Conservation (phyloP, 352 stramenopile genomes). For the Thraustotheca clavata region DNA sequence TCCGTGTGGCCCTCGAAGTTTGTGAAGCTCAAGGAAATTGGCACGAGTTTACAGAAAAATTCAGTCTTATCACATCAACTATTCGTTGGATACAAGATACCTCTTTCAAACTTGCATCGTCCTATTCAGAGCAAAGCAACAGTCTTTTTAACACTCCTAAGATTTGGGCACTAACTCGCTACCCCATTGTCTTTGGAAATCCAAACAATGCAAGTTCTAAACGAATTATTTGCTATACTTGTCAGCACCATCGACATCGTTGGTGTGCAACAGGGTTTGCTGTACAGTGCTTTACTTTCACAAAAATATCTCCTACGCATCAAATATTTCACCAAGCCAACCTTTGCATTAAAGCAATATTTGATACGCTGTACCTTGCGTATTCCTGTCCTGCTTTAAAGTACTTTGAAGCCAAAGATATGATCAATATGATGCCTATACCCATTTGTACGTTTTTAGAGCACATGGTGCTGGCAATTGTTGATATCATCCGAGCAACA, state of each 20-base stretch:
- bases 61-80: conserved; percentile 2
- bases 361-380: conserved; percentile 12
- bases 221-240: background rate
- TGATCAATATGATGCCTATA: background rate
- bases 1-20: conserved; percentile 12
- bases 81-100: conserved; percentile 11
- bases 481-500: background rate
- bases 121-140: too few relatives aligned
- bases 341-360: conserved; percentile 12
- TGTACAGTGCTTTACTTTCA: background rate
- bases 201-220: background rate
- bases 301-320: background rate
- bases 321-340: background rate
- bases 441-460: conserved; percentile 2
- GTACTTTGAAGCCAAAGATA: background rate
- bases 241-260: background rate
- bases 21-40: background rate
- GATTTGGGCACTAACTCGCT: background rate
- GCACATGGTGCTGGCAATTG: conserved; percentile 1
- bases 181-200: background rate
- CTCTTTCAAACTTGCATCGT: conserved; percentile 6
- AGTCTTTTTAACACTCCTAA: too few relatives aligned
- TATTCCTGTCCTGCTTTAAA: background rate
- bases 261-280: background rate
- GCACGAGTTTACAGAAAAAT: conserved; percentile 8